Conservation (phyloP, 2,329 filamentous ascomycete genomes). For the Ophiostoma novo-ulmi region DNA sequence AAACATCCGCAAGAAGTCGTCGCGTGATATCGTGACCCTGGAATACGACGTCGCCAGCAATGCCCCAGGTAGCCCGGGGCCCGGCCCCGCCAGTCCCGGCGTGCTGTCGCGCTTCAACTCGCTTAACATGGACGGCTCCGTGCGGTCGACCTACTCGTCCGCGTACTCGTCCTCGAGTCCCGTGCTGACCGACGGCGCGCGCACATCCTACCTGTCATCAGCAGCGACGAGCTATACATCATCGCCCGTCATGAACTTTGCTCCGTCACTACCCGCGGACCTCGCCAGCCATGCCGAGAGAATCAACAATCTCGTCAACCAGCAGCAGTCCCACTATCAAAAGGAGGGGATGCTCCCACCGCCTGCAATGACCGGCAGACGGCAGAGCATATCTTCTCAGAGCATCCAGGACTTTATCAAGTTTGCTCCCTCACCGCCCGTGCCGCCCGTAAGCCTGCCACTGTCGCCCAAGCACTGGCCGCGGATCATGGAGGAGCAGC, state of each 20-base stretch:
- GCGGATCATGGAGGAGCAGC: background rate
- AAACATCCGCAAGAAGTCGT: constrained; percentile 17
- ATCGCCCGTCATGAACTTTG: constrained; percentile 21
- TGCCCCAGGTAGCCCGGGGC: background rate
- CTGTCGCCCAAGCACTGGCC: constrained; percentile 18
- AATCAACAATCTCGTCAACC: background rate
- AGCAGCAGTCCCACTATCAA: background rate
- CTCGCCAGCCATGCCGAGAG: background rate
- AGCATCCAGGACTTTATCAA: constrained; percentile 28
- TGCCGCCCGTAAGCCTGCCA: constrained; percentile 25
- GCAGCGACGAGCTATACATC: constrained; percentile 24
- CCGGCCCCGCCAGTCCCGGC: constrained; percentile 17
- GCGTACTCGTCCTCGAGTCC: constrained; percentile 20
- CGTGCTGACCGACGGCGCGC: constrained; percentile 21
- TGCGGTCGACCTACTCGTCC: background rate
- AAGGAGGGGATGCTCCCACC: constrained; percentile 17
- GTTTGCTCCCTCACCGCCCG: constrained; percentile 25
- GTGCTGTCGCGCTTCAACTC: constrained; percentile 27
- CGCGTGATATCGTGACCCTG: constrained; percentile 21
- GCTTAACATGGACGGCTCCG: constrained; percentile 24
- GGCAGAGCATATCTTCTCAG: constrained; percentile 15
- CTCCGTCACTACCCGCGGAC: constrained; percentile 11
- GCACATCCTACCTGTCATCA: constrained; percentile 25
- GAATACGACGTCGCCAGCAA: constrained; percentile 22
- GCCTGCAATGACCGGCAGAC: background rate